Evolutionary conservation across 2,329 filamentous ascomycete genomes (phyloP).

Genomic region (Pseudogymnoascus sp.): DNA sequence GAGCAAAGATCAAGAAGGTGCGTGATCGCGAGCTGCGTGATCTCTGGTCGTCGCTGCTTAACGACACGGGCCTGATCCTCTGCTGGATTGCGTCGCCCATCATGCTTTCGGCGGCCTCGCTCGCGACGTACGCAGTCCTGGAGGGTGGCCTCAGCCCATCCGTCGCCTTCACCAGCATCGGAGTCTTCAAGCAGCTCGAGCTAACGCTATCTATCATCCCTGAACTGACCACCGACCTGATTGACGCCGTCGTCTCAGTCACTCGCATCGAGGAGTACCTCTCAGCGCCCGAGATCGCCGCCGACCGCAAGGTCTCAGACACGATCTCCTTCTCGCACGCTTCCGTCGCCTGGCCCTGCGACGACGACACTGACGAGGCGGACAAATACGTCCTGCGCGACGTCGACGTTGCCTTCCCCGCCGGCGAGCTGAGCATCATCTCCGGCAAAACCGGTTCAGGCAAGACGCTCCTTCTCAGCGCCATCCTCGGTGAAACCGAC

Average conservation of each 20-base stretch:
- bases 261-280: constrained; percentile 66
- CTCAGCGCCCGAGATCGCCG: constrained; percentile 51
- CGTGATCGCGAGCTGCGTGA: constrained; percentile 58
- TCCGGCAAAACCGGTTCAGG: constrained; percentile 71
- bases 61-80: constrained; percentile 52
- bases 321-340: constrained; percentile 58
- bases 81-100: constrained; percentile 70
- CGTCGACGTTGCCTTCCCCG: constrained; percentile 57
- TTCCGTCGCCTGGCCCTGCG: constrained; percentile 65
- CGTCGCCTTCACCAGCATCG: constrained; percentile 69
- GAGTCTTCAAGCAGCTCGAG: constrained; percentile 66
- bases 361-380: constrained; percentile 49
- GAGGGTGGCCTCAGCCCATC: constrained; percentile 58
- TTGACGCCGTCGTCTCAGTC: constrained; percentile 67
- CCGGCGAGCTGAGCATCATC: constrained; percentile 61
- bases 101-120: constrained; percentile 60
- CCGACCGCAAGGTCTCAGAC: constrained; percentile 45
- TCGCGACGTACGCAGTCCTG: constrained; percentile 58
- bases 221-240: constrained; percentile 58
- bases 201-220: constrained; percentile 61
- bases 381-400: constrained; percentile 56
- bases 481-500: constrained; percentile 68
- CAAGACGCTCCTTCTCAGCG: constrained; percentile 65
- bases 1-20: constrained; percentile 56
- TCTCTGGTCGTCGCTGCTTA: constrained; percentile 57